Percentiles rank a stretch among this genome's conserved stretches.
phyloP scores from a whole-genome alignment of 148 eudicot genomes.

The Camellia sinensis region DNA sequence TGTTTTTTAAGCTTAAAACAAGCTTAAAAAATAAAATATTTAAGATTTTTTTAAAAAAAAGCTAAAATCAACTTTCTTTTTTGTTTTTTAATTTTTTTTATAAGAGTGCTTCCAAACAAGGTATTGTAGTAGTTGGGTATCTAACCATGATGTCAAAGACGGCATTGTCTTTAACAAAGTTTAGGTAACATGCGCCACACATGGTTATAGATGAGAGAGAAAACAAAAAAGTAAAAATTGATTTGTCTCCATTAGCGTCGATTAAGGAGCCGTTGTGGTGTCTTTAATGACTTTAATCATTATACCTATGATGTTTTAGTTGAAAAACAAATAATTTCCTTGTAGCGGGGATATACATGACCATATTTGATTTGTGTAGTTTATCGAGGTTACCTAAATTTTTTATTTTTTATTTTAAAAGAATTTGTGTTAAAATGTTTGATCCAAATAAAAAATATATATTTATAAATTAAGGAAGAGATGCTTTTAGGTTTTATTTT shows the following conservation, averaged over 20 bases:
- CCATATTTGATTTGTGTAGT: too few species aligned
- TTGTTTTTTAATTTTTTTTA: too few species aligned
- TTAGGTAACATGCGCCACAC: neutral
- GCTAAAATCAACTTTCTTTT: neutral
- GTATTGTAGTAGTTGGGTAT: neutral
- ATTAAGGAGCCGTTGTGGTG: neutral
- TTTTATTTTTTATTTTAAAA: too few species aligned
- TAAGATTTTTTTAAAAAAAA: too few species aligned
- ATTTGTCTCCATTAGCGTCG: neutral
- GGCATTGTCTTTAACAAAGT: neutral
- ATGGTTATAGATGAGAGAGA: neutral
- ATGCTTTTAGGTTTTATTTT: too few species aligned
- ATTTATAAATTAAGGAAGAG: too few species aligned
- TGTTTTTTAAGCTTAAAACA: too few species aligned
- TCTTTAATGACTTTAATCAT: neutral
- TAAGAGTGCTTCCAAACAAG: too few species aligned
- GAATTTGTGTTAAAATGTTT: too few species aligned
- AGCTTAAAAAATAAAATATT: too few species aligned
- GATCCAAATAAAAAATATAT: too few species aligned
- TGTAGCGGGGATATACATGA: neutral
- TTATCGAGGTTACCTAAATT: too few species aligned
- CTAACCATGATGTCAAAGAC: neutral
- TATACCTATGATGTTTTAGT: neutral
- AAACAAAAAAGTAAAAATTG: neutral
- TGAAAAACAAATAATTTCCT: neutral